phyloP scores from a whole-genome alignment of 305 asterid genomes.

The Ajuga reptans region DNA sequence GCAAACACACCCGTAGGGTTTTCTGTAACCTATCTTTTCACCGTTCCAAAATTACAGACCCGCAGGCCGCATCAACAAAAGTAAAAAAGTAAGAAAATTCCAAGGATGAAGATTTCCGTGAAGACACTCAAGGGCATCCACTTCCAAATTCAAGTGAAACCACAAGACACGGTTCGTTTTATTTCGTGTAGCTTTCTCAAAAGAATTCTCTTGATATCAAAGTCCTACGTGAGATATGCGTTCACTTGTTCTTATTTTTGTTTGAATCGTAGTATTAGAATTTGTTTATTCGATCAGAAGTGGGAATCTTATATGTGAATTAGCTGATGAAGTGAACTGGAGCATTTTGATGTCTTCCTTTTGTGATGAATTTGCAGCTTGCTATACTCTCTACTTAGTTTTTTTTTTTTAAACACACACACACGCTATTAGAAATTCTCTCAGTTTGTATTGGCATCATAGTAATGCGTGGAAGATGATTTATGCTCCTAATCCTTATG shows the following conservation, averaged over 20 bases:
- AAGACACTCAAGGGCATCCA: constrained; percentile 67
- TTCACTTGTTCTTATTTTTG: not conserved
- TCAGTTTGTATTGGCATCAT: not conserved
- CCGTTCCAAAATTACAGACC: constrained; percentile 25
- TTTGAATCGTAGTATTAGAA: not conserved
- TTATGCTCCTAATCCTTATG: not conserved
- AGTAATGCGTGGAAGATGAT: not conserved
- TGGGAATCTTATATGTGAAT: not conserved
- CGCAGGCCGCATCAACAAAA: not conserved
- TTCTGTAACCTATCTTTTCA: constrained; percentile 14
- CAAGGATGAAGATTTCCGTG: constrained; percentile 57
- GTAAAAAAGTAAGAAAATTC: not conserved
- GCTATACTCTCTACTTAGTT: not conserved
- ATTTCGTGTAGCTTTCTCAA: not conserved
- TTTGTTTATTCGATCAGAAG: constrained; percentile 1
- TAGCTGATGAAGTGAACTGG: not conserved
- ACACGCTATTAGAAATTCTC: too few species aligned
- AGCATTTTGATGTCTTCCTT: not conserved
- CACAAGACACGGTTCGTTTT: constrained; percentile 45
- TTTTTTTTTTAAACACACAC: too few species aligned
- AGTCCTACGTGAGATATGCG: not conserved
- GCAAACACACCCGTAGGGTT: too few species aligned
- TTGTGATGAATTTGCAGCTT: constrained; percentile 13
- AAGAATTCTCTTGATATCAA: not conserved
- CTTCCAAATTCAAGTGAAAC: constrained; percentile 62